Evolutionary conservation across 768 basidiomycete species (phyloP).

Genomic region (Cantharellus cinnabarinus): DNA sequence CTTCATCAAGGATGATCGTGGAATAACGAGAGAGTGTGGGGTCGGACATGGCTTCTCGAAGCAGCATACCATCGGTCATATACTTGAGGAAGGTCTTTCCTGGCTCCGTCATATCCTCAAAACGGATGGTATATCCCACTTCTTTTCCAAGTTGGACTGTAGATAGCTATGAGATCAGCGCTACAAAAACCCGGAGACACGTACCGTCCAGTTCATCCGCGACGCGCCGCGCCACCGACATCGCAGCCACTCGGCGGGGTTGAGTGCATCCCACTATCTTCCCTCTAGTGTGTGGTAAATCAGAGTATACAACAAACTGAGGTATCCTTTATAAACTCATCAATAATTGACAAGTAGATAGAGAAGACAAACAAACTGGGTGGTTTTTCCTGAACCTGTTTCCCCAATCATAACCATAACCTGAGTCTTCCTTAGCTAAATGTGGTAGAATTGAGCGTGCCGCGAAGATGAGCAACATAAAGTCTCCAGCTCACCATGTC

Average conservation of each 20-base stretch:
- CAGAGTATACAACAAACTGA: constrained; percentile 87
- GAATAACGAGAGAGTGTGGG: constrained; percentile 75
- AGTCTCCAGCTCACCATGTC: constrained; percentile 41
- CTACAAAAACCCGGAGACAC: constrained; percentile 14
- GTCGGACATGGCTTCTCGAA: constrained; percentile 92
- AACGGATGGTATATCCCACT: constrained; percentile 95
- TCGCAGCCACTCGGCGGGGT: constrained; percentile 87
- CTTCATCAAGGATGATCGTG: constrained; percentile 96
- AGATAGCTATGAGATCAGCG: constrained; percentile 3
- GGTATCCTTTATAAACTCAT: constrained; percentile 45
- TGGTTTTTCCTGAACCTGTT: constrained; percentile 91
- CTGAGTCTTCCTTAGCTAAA: constrained; percentile 56
- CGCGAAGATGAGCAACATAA: neutral
- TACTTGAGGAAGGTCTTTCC: constrained; percentile 93
- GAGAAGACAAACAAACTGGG: constrained; percentile 39
- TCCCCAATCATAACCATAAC: constrained; percentile 85
- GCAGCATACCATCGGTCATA: constrained; percentile 97
- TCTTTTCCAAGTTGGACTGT: constrained; percentile 80
- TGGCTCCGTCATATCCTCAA: constrained; percentile 86
- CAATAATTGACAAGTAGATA: neutral
- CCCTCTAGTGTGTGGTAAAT: constrained; percentile 73
- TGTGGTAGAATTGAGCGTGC: constrained; percentile 15
- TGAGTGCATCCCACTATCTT: constrained; percentile 95
- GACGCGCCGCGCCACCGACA: constrained; percentile 96
- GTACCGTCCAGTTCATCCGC: constrained; percentile 97